Conservation (phyloP, 2,329 filamentous ascomycete species). For the Colletotrichum melonis region DNA sequence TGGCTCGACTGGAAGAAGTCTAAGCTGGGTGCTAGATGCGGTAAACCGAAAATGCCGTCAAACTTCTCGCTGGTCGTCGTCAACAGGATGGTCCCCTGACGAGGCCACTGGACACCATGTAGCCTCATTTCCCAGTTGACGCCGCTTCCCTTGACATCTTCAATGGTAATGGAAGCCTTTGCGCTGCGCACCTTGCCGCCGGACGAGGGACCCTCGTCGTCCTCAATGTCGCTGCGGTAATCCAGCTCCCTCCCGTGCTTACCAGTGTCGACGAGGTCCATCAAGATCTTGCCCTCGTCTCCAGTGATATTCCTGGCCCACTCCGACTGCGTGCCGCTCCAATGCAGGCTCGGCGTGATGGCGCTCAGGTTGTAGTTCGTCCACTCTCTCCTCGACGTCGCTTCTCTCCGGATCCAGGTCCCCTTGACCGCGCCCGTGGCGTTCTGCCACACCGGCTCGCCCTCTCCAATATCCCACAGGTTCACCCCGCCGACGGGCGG, state of each 20-base stretch:
- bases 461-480: constrained; percentile 50
- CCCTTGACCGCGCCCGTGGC: constrained; percentile 81
- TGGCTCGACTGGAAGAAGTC: constrained; percentile 70
- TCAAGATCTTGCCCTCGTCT: constrained; percentile 72
- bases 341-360: constrained; percentile 74
- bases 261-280: constrained; percentile 65
- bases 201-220: constrained; percentile 47
- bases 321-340: constrained; percentile 66
- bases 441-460: constrained; percentile 76
- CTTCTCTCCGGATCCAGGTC: constrained; percentile 74
- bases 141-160: constrained; percentile 76
- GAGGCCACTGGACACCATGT: constrained; percentile 87
- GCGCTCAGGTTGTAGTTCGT: constrained; percentile 72
- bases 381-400: constrained; percentile 57
- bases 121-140: constrained; percentile 84
- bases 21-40: constrained; percentile 77
- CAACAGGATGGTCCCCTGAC: constrained; percentile 82
- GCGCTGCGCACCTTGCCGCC: constrained; percentile 74
- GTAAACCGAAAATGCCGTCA: constrained; percentile 88
- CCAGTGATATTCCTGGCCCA: constrained; percentile 89
- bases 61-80: constrained; percentile 95
- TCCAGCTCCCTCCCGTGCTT: constrained; percentile 59
- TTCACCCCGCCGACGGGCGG: constrained; percentile 53
- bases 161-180: constrained; percentile 75
- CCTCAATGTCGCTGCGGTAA: constrained; percentile 53